A percentile compares a stretch with the other conserved stretches of the same genome.
Conservation (phyloP, 768 basidiomycete species). For the Russula lepida region DNA sequence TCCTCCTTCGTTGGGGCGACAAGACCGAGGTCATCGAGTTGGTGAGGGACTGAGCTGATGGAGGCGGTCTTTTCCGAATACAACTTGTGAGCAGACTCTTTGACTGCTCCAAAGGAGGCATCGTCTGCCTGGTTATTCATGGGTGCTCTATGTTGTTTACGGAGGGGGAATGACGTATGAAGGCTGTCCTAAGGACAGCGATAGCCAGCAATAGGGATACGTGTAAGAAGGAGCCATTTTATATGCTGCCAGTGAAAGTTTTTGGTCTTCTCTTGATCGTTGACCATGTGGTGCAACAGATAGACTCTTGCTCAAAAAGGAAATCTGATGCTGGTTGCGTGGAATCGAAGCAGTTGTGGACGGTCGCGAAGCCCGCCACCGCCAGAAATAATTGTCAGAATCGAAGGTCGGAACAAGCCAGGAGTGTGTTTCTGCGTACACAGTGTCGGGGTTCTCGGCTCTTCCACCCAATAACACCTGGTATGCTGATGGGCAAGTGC, state of each 20-base stretch:
- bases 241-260: neutral
- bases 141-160: neutral
- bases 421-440: too few relatives aligned
- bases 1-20: constrained; percentile 23
- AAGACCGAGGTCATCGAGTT: constrained; percentile 4
- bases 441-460: too few relatives aligned
- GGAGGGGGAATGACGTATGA: too few relatives aligned
- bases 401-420: neutral
- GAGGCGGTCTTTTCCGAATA: neutral
- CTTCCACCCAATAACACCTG: too few relatives aligned
- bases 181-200: neutral
- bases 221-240: neutral
- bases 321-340: neutral
- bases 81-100: constrained; percentile 5
- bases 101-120: neutral
- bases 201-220: neutral
- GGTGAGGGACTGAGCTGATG: neutral
- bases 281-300: neutral
- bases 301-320: neutral
- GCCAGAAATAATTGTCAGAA: too few relatives aligned
- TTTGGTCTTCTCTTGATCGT: neutral
- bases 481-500: too few relatives aligned
- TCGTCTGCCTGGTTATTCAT: constrained; percentile 19
- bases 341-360: neutral
- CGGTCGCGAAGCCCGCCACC: neutral